phyloP scores from a whole-genome alignment of 768 basidiomycete genomes.

The Epithele typhae region DNA sequence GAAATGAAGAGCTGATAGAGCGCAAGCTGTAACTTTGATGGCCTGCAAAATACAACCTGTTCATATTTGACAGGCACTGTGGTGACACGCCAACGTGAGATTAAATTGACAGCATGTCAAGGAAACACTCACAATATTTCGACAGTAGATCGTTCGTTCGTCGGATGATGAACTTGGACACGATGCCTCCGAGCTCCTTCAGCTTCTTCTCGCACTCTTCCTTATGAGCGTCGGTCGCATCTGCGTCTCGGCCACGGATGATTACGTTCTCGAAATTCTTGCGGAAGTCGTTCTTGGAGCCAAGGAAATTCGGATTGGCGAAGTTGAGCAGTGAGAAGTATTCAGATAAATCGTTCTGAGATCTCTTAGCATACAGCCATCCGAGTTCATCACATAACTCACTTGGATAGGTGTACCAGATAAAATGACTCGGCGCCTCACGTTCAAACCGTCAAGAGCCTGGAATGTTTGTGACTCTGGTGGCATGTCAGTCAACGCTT shows the following conservation, averaged over 20 bases:
- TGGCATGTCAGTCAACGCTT: neutral
- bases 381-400: no score
- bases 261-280: slow-evolving; percentile 95
- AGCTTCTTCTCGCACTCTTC: slow-evolving; percentile 85
- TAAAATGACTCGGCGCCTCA: slow-evolving; percentile 87
- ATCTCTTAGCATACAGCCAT: no score
- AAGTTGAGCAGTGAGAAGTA: slow-evolving; percentile 93
- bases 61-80: slow-evolving; percentile 99
- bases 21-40: slow-evolving; percentile 78
- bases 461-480: slow-evolving; percentile 85
- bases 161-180: slow-evolving; percentile 92
- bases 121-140: slow-evolving; percentile 73
- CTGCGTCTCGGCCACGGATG: slow-evolving; percentile 84
- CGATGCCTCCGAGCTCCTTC: slow-evolving; percentile 83
- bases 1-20: slow-evolving; percentile 89
- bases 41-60: slow-evolving; percentile 90
- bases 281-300: slow-evolving; percentile 84
- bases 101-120: neutral
- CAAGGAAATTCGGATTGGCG: slow-evolving; percentile 87
- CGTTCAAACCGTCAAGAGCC: slow-evolving; percentile 76
- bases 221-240: slow-evolving; percentile 75
- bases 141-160: slow-evolving; percentile 92
- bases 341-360: slow-evolving; percentile 92
- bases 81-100: slow-evolving; percentile 5
- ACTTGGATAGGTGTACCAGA: slow-evolving; percentile 94